Conservation (phyloP, 2,329 filamentous ascomycete genomes). For the Massarina eburnea region DNA sequence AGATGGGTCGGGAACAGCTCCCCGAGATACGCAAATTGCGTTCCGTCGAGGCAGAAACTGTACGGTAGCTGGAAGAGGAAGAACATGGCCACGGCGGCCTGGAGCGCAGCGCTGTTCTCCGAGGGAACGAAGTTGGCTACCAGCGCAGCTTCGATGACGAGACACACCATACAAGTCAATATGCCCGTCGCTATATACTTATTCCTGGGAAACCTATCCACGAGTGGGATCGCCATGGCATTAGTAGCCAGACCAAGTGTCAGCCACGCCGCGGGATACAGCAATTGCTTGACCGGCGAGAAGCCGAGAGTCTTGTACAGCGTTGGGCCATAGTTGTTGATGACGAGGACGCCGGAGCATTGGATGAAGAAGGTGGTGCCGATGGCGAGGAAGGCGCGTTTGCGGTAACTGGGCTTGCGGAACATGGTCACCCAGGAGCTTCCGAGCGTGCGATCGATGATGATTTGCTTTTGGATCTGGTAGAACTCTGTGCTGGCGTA, state of each 20-base stretch:
- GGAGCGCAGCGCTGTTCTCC: constrained; percentile 36
- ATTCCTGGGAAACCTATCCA: constrained; percentile 24
- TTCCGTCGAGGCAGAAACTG: constrained; percentile 53
- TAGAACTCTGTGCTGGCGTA: constrained; percentile 29
- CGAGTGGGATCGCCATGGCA: constrained; percentile 22
- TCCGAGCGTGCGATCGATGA: no score
- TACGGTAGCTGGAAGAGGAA: constrained; percentile 54
- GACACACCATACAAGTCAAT: constrained; percentile 26
- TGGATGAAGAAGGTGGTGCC: constrained; percentile 32
- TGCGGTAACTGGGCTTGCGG: constrained; percentile 27
- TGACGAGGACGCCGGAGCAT: constrained; percentile 31
- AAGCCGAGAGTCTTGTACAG: constrained; percentile 33
- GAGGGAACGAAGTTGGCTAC: constrained; percentile 21
- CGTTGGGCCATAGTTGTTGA: constrained; percentile 33
- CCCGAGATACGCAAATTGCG: constrained; percentile 54
- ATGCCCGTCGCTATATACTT: constrained; percentile 18
- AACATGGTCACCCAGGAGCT: constrained; percentile 28
- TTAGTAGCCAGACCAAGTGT: constrained; percentile 28
- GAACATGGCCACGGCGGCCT: constrained; percentile 50
- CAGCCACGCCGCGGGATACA: constrained; percentile 33
- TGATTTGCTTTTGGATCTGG: no score
- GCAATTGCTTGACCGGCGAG: constrained; percentile 23
- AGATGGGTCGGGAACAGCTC: constrained; percentile 52
- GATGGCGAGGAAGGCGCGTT: constrained; percentile 24
- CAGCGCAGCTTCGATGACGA: constrained; percentile 55